phyloP scores from a whole-genome alignment of 2,329 filamentous ascomycete species.

The Ascochyta viciae-villosae region DNA sequence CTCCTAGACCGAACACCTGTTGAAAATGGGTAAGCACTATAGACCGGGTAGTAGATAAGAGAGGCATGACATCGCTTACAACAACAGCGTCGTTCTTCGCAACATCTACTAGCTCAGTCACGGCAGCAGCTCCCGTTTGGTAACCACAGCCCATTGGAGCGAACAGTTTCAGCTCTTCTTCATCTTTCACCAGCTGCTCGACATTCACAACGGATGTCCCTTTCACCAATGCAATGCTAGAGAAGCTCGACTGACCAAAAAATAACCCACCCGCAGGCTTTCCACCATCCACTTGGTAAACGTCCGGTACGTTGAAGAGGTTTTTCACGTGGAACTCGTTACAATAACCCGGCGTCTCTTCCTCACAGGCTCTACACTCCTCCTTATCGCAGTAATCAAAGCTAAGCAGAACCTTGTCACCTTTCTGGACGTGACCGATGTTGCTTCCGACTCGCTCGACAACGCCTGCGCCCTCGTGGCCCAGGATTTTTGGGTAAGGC shows the following conservation, averaged over 20 bases:
- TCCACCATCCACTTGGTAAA: constrained; percentile 30
- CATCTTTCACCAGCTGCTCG: constrained; percentile 44
- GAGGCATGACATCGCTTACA: constrained; percentile 28
- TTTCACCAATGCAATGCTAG: constrained; percentile 50
- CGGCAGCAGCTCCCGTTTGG: constrained; percentile 55
- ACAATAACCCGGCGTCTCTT: constrained; percentile 58
- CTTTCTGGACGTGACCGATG: constrained; percentile 52
- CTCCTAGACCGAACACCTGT: constrained; percentile 52
- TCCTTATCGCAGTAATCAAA: constrained; percentile 57
- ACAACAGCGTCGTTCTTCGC: constrained; percentile 48
- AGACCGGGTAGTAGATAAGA: too few relatives aligned
- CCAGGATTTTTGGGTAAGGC: constrained; percentile 58
- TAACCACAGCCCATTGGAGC: constrained; percentile 57
- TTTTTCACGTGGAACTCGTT: constrained; percentile 57
- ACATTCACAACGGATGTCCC: constrained; percentile 54
- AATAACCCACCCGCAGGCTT: constrained; percentile 50
- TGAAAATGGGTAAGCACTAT: not conserved
- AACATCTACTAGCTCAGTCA: constrained; percentile 48
- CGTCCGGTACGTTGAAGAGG: constrained; percentile 41
- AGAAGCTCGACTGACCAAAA: constrained; percentile 59
- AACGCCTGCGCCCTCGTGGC: constrained; percentile 63
- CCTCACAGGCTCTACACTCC: constrained; percentile 57
- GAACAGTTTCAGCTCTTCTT: constrained; percentile 53
- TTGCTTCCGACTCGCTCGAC: constrained; percentile 55
- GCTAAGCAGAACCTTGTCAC: constrained; percentile 58